Percentiles rank a stretch among this genome's conserved stretches.
phyloP scores from a whole-genome alignment of 495 filamentous ascomycete species.

The Aspergillus kassunensis region DNA sequence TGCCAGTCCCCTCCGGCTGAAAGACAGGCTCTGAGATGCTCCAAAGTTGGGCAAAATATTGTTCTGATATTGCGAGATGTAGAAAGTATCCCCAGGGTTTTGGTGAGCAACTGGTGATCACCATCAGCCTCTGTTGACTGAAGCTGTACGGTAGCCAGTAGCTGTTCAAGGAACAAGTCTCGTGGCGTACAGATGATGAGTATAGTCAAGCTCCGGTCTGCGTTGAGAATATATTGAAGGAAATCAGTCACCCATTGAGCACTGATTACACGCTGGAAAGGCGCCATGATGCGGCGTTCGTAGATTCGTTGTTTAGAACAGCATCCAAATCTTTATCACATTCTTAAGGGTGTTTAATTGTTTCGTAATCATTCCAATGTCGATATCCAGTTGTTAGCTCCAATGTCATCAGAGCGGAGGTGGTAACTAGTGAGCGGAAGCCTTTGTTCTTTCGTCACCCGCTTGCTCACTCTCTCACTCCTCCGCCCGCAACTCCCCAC shows the following conservation, averaged over 20 bases:
- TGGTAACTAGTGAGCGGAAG: too few species aligned
- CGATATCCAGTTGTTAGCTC: too few species aligned
- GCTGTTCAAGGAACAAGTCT: conserved; percentile 55
- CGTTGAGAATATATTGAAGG: conserved; percentile 57
- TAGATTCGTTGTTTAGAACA: too few species aligned
- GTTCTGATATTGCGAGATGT: conserved; percentile 63
- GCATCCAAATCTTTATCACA: background rate
- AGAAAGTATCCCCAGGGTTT: conserved; percentile 65
- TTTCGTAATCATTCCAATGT: background rate
- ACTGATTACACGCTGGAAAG: conserved; percentile 23
- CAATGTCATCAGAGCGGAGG: too few species aligned
- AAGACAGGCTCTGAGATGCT: conserved; percentile 73
- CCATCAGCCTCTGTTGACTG: conserved; percentile 16
- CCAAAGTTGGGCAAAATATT: conserved; percentile 68
- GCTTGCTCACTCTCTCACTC: too few species aligned
- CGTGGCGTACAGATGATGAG: conserved; percentile 69
- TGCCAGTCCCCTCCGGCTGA: conserved; percentile 28
- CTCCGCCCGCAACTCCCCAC: conserved; percentile 18
- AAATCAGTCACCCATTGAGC: conserved; percentile 48
- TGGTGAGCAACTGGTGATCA: conserved; percentile 47
- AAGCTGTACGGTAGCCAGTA: conserved; percentile 30
- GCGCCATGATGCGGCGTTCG: conserved; percentile 20
- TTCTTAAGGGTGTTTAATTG: background rate
- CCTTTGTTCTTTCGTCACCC: conserved; percentile 17
- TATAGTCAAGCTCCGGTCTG: conserved; percentile 50